A percentile compares a stretch with the other conserved stretches of the same genome.
phyloP scores from a whole-genome alignment of 768 basidiomycete species.

The Pholiota molesta region DNA sequence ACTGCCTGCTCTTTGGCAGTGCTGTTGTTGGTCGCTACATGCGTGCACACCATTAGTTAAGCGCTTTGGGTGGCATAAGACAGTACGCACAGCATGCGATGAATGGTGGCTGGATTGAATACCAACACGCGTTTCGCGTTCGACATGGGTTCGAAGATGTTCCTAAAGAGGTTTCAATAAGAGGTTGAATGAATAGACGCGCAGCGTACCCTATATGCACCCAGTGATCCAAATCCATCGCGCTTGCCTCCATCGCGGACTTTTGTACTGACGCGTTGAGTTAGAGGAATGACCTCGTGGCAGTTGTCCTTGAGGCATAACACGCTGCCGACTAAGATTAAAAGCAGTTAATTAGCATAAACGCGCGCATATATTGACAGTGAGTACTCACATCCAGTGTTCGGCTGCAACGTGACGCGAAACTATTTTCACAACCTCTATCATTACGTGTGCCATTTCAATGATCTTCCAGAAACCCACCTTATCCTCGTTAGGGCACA shows the following conservation, averaged over 20 bases:
- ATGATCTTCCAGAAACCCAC: constrained; percentile 24
- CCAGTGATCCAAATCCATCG: constrained; percentile 49
- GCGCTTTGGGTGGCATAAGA: background rate
- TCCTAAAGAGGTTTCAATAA: constrained; percentile 11
- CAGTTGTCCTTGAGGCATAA: constrained; percentile 54
- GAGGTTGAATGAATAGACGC: constrained; percentile 5
- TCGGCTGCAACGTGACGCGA: constrained; percentile 37
- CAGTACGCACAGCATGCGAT: constrained; percentile 1
- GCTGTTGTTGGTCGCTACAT: background rate
- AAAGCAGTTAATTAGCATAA: constrained; percentile 7
- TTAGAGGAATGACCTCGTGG: constrained; percentile 35
- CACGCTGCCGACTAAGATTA: constrained; percentile 40
- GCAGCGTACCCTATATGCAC: constrained; percentile 46
- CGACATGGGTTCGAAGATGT: constrained; percentile 18
- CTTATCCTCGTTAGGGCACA: constrained; percentile 36
- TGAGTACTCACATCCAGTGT: constrained; percentile 39
- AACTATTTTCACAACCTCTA: constrained; percentile 31
- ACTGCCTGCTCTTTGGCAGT: background rate
- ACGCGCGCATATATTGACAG: constrained; percentile 7
- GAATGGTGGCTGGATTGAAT: background rate
- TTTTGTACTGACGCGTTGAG: constrained; percentile 22
- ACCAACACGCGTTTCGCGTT: constrained; percentile 1
- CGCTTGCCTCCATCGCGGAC: constrained; percentile 41
- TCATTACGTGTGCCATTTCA: background rate
- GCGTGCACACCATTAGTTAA: background rate